Conservation (phyloP, 768 basidiomycete genomes). For the Leucocoprinus birnbaumii region DNA sequence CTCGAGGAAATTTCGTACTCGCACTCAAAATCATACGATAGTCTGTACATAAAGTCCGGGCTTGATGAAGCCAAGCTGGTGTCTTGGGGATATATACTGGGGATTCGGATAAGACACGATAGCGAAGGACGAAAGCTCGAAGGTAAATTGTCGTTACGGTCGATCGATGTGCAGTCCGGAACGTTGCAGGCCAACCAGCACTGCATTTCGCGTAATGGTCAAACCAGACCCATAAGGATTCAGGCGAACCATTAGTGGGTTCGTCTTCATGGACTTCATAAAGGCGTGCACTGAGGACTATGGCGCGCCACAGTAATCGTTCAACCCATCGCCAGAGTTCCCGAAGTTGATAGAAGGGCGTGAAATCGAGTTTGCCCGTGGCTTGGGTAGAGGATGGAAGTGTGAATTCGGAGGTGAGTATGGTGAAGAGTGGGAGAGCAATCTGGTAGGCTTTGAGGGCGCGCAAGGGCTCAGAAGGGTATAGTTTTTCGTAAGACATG, state of each 20-base stretch:
- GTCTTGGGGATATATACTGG: constrained; percentile 23
- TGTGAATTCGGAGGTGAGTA: constrained; percentile 45
- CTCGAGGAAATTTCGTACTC: constrained; percentile 75
- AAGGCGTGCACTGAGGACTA: constrained; percentile 57
- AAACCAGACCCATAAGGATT: constrained; percentile 62
- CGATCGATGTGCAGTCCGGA: constrained; percentile 74
- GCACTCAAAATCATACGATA: constrained; percentile 66
- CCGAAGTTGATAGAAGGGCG: constrained; percentile 64
- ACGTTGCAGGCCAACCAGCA: constrained; percentile 73
- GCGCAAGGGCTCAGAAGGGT: constrained; percentile 39
- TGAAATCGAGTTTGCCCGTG: constrained; percentile 37
- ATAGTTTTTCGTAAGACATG: constrained; percentile 68
- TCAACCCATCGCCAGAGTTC: constrained; percentile 90
- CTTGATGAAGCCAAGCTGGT: constrained; percentile 61
- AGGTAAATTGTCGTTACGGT: constrained; percentile 69
- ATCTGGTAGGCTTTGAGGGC: constrained; percentile 59
- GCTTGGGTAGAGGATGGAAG: constrained; percentile 24
- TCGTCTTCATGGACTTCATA: constrained; percentile 34
- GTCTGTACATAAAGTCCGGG: constrained; percentile 65
- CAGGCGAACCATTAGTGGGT: constrained; percentile 16
- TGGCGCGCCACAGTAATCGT: constrained; percentile 76
- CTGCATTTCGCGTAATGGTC: constrained; percentile 59
- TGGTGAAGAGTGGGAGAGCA: constrained; percentile 51
- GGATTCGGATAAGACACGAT: constrained; percentile 19
- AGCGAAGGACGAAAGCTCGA: constrained; percentile 63